These are phyloP conservation scores for Boletus insuetus DNA, from an alignment of 768 basidiomycete genomes.

Conservation along the genomic window DNA sequence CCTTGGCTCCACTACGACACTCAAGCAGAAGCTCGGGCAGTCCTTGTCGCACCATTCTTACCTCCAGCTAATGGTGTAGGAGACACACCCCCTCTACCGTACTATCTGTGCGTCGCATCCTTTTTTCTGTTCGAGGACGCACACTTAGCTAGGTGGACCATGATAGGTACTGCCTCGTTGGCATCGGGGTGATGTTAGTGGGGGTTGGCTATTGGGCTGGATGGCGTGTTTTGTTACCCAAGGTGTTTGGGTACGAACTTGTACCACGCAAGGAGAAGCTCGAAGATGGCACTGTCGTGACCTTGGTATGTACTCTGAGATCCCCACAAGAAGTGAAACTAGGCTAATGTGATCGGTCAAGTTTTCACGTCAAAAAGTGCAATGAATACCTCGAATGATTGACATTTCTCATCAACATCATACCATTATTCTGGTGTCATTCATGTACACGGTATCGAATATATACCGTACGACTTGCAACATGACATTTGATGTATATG, in stretches of 20 bases:
- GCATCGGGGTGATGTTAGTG: slow-evolving; percentile 43
- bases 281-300: slow-evolving; percentile 52
- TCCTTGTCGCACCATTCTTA: slow-evolving; percentile 55
- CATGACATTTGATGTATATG: no score
- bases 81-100: slow-evolving; percentile 61
- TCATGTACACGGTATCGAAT: no score
- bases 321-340: not conserved
- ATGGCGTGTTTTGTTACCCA: slow-evolving; percentile 50
- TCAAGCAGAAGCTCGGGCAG: slow-evolving; percentile 21
- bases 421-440: no score
- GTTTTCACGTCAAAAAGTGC: not conserved
- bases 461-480: not conserved
- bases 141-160: not conserved
- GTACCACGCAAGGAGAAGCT: slow-evolving; percentile 46
- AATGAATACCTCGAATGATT: not conserved
- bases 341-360: not conserved
- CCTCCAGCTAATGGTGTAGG: slow-evolving; percentile 52
- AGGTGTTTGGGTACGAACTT: slow-evolving; percentile 47
- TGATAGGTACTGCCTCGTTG: slow-evolving; percentile 49
- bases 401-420: not conserved
- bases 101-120: slow-evolving; percentile 42
- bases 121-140: slow-evolving; percentile 27
- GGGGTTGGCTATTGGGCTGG: slow-evolving; percentile 53
- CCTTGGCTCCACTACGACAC: not conserved
- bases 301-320: slow-evolving; percentile 36